Base-by-base conservation (phyloP, 164 flowering plant species). In the Nymphaea colorata region DNA sequence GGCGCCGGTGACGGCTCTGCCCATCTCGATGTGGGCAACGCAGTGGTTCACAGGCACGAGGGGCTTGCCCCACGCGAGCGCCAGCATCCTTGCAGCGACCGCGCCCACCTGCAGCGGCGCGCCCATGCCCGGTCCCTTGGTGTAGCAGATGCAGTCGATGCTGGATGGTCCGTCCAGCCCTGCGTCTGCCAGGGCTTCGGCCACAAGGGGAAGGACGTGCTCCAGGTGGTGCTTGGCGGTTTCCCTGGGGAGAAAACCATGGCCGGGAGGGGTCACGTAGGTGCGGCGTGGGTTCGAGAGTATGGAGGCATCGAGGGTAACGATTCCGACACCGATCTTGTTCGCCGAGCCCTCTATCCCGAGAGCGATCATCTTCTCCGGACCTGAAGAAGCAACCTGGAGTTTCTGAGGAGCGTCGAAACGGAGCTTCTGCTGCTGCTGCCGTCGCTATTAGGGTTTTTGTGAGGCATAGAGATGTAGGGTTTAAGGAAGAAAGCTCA, bases 121-220 rank as follows among this genome's bases (percentile, higher is more conserved):
- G n/a, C 98, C 98, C 98, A 93, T 93, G 45, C 98, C 98, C 0
- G 98, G 98, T 42, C 98, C 98, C 72, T 87, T 90, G 42, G 98
- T 93, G 79, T 93, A 93, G 74, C 97, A 93, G n/a, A 93, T 77
- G 76, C 98, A 93, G 65, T 93, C 96, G 61, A 93, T 82, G n/a
- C 81, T 85, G 41, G 80, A 78, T 0, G 84, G 78, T 12, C 55
- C 55, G 5, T 90, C 80, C 16, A 93, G 42, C 36, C 78, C 57
- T 15, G 97, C 96, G 43, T 77, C 67, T 63, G 82, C 66, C 41
- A 93, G 70, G 14, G 98, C 96, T 15, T 85, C 76, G 71, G 80
- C 83, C 66, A 93, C 65, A n/a, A 93, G 79, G 2, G 96, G 97
- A n/a, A 93, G 86, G 18, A 89, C 69, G 67, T 93, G 98, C 10